Conservation (phyloP, 768 basidiomycete species). For the Gymnopilus dilepis region DNA sequence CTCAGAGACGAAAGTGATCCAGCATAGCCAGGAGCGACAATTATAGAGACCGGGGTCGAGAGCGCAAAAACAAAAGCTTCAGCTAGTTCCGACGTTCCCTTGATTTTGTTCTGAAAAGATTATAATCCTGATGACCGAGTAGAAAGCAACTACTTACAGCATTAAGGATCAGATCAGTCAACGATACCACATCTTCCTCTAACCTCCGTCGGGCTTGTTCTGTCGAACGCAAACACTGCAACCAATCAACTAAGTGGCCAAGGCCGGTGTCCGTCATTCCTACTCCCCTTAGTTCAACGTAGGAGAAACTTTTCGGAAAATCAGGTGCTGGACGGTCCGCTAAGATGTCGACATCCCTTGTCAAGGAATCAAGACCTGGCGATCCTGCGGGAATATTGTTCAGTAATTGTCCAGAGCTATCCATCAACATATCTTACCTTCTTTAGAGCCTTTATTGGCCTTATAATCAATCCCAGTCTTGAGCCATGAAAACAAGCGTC, state of each 20-base stretch:
- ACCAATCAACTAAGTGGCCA: conserved; percentile 17
- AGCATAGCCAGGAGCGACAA: background rate
- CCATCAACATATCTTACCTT: background rate
- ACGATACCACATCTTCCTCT: background rate
- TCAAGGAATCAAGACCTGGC: background rate
- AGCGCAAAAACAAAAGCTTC: conserved; percentile 14
- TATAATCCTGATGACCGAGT: background rate
- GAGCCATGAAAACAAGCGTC: conserved; percentile 16
- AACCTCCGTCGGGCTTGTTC: background rate
- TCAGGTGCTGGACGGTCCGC: background rate
- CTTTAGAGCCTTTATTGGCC: background rate
- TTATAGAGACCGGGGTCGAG: background rate
- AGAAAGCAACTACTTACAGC: conserved; percentile 12
- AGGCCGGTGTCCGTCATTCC: conserved; percentile 22
- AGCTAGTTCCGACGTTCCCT: conserved; percentile 20
- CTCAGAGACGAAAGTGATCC: conserved; percentile 10
- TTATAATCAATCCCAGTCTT: conserved; percentile 7
- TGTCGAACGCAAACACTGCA: conserved; percentile 12
- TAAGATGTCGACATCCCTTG: background rate
- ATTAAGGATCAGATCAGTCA: conserved; percentile 12
- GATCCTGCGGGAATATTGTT: background rate
- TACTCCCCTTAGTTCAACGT: conserved; percentile 17
- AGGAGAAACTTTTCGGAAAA: conserved; percentile 15
- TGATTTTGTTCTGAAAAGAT: conserved; percentile 20
- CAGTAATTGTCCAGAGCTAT: background rate